These are phyloP conservation scores for Aspergillus brunneoviolaceus DNA, from an alignment of 2,329 filamentous ascomycete species.

Conservation along the genomic window DNA sequence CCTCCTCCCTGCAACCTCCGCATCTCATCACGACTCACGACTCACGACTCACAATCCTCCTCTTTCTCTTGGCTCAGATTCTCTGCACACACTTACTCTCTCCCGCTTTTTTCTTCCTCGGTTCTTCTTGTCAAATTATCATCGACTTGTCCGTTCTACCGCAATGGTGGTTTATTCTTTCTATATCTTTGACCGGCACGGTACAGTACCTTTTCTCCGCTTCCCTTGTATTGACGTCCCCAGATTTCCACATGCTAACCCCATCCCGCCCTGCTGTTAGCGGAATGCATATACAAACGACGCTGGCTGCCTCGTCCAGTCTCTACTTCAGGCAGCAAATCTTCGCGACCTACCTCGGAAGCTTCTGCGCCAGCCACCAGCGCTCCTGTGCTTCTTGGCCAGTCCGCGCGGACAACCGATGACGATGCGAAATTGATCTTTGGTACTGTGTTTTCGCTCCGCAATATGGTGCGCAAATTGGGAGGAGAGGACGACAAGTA, in stretches of 20 bases:
- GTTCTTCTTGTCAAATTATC: neutral
- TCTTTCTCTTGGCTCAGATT: no score
- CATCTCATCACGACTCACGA: neutral
- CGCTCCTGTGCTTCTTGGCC: conserved; percentile 33
- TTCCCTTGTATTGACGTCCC: neutral
- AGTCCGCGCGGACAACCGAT: conserved; percentile 54
- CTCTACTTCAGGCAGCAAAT: conserved; percentile 48
- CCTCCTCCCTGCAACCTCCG: neutral
- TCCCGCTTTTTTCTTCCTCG: no score
- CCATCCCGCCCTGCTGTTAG: conserved; percentile 47
- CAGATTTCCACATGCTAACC: conserved; percentile 1
- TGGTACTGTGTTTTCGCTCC: conserved; percentile 90
- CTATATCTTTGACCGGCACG: conserved; percentile 98
- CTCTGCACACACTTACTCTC: no score
- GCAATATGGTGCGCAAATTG: conserved; percentile 95
- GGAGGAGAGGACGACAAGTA: conserved; percentile 83
- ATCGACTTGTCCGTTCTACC: conserved; percentile 12
- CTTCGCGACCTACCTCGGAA: conserved; percentile 51
- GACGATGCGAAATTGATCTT: conserved; percentile 98
- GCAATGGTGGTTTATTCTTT: conserved; percentile 94
- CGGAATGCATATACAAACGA: conserved; percentile 95
- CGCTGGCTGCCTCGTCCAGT: conserved; percentile 68
- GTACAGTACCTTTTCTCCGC: conserved; percentile 51
- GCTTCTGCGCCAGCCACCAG: conserved; percentile 48
- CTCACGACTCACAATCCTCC: no score